phyloP scores from a whole-genome alignment of 768 basidiomycete species.

The Lactifluus pinguis region DNA sequence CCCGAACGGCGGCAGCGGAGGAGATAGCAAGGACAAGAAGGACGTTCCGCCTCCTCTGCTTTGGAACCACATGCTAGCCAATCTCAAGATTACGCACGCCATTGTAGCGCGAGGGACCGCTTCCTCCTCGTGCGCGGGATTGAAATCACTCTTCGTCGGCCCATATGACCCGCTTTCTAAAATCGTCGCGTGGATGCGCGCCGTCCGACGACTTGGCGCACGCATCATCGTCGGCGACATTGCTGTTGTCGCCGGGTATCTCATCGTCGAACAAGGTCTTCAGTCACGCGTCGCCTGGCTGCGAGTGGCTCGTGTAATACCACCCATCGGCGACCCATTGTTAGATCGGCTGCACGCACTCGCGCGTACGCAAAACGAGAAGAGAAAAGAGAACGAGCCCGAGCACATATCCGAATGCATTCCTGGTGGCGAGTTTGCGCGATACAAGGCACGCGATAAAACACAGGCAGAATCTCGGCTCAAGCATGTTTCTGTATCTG shows the following conservation, averaged over 20 bases:
- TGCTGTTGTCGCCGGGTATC: conserved; percentile 8
- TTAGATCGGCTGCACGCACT: conserved; percentile 1
- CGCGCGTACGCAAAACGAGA: background rate
- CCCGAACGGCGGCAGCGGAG: background rate
- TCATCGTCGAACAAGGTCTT: conserved; percentile 5
- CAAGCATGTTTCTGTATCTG: conserved; percentile 1
- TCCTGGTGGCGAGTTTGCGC: background rate
- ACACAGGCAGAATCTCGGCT: conserved; percentile 4
- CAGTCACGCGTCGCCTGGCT: conserved; percentile 9
- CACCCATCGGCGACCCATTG: conserved; percentile 1
- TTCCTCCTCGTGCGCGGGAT: background rate
- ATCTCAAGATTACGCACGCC: conserved; percentile 7
- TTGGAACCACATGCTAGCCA: background rate
- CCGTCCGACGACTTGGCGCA: conserved; percentile 3
- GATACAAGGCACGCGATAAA: background rate
- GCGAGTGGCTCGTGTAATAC: conserved; percentile 6
- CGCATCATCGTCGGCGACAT: conserved; percentile 3
- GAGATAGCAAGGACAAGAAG: background rate
- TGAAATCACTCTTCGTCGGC: conserved; percentile 9
- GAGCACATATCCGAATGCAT: background rate
- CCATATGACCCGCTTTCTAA: conserved; percentile 8
- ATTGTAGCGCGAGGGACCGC: background rate
- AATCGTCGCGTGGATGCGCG: conserved; percentile 13
- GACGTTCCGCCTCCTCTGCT: background rate
- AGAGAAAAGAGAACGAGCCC: background rate